Evolutionary conservation across 768 basidiomycete species (phyloP), one percentile per base, ranked within the genome.

Genomic region (Amanita exitialis): DNA sequence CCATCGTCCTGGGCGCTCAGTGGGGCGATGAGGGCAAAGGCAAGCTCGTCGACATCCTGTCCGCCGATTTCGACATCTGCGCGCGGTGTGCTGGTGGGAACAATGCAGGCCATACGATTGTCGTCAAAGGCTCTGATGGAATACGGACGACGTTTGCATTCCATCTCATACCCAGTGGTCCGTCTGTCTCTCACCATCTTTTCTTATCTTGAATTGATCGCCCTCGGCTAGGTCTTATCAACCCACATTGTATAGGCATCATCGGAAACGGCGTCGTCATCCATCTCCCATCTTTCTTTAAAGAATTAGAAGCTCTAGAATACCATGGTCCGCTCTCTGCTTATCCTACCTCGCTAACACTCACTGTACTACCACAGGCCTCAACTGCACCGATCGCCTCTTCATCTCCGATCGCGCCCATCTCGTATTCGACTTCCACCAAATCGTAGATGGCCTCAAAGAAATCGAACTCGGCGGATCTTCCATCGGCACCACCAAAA

Each of bases 61-160:
- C 93, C 35, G 89, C 86, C 12, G 79, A 94, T 38, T 76, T 79
- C 53, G 96, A 99, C 66, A 65, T 98, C 63, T 98, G 94, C 61
- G 95, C 93, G 16, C 80, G 96, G 43, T 97, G 92, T 64, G 96
- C 96, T 10, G 96, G 96, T 12, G 96, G 96, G 9, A 98, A 97
- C 72, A 99, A 99, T 64, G 96, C 96, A 20, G 96, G 96, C 2
- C 96, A 99, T 69, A 98, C 96, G 20, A 97, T 99, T 65, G 86
- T 99, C 56, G 90, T 82, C 4, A 65, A 79, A 21, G 78, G 79
- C 9, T 76, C 82, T 42, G 79, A 89, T 53, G 77, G 78, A 41
- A 72, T 79, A 52, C 80, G 82, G 68, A 93, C 78, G 57, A 92
- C 83, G 1, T 97, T 88, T 68, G 93, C 93, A 35, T 99, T 99